Conservation (phyloP, 176 grass and related monocot genomes). For the Urochloa ruziziensis region DNA sequence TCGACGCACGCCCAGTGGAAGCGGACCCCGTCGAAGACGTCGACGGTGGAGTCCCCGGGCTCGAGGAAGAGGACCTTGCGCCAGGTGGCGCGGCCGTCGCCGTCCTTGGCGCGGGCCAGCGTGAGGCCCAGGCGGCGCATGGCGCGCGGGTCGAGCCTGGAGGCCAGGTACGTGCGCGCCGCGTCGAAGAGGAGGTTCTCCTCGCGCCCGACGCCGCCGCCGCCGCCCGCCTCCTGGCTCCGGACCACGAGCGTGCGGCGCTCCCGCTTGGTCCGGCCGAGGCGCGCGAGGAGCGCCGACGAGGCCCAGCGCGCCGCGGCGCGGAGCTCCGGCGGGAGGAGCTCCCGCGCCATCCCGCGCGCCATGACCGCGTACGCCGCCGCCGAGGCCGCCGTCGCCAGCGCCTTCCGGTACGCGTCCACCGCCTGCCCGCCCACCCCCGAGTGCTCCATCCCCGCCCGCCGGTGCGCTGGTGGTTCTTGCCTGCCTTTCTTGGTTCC, state of each 20-base stretch:
- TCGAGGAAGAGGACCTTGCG: constrained; percentile 16
- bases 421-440: background rate
- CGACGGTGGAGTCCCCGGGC: constrained; percentile 16
- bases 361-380: constrained; percentile 43
- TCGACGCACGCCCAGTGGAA: constrained; percentile 32
- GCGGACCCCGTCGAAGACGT: constrained; percentile 35
- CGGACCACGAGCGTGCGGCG: constrained; percentile 12
- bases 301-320: constrained; percentile 15
- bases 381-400: constrained; percentile 31
- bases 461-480: background rate
- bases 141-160: constrained; percentile 20
- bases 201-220: background rate
- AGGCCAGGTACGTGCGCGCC: constrained; percentile 23
- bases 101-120: background rate
- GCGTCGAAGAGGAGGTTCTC: constrained; percentile 24
- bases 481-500: background rate
- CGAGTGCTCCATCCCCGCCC: constrained; percentile 11
- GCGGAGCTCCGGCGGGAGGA: constrained; percentile 41
- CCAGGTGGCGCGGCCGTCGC: background rate
- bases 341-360: constrained; percentile 30
- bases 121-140: constrained; percentile 18
- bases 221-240: background rate
- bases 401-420: constrained; percentile 36
- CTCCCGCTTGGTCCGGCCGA: background rate
- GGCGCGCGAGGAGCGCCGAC: background rate